Evolutionary conservation across 176 grass and related monocot species (phyloP).

Genomic region (Eremochloa ophiuroides): DNA sequence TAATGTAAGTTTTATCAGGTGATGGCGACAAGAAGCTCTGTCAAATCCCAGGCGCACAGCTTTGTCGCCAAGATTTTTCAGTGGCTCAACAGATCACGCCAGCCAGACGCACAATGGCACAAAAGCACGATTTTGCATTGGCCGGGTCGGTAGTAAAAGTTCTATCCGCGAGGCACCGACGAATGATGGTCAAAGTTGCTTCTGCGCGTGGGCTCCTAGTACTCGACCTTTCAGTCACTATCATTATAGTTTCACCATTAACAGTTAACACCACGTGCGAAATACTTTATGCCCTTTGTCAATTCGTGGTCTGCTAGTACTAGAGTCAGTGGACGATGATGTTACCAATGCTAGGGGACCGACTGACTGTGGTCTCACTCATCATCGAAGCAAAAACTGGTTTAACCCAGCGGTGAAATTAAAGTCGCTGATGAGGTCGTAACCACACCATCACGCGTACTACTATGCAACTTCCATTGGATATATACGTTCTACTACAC

Average conservation of each 20-base stretch:
- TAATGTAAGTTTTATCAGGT: constrained; percentile 20
- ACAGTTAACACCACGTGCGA: neutral
- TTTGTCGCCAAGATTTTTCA: neutral
- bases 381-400: neutral
- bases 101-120: neutral
- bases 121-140: neutral
- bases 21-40: neutral
- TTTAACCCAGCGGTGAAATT: neutral
- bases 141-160: neutral
- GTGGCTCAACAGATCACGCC: neutral
- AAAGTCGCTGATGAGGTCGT: neutral
- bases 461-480: neutral
- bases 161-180: neutral
- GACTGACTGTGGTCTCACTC: neutral
- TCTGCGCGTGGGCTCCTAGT: neutral
- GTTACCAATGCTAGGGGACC: neutral
- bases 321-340: neutral
- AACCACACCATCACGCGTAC: neutral
- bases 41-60: neutral
- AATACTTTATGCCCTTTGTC: neutral
- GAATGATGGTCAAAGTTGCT: neutral
- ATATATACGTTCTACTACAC: neutral
- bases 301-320: neutral
- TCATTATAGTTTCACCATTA: neutral
- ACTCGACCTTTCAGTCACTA: neutral